These are phyloP conservation scores for Quercus lobata DNA, from an alignment of 331 rosid species.

Conservation along the genomic window DNA sequence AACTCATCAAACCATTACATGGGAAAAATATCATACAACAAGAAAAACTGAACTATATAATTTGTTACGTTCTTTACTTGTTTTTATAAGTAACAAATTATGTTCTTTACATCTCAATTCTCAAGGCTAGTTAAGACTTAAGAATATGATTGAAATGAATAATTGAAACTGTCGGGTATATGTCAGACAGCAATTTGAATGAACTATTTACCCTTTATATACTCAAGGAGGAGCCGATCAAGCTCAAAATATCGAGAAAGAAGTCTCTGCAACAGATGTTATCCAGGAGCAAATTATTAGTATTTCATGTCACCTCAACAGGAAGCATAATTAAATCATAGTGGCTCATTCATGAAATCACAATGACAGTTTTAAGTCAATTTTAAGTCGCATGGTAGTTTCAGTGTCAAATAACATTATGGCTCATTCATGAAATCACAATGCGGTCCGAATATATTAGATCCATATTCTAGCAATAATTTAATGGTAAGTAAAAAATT, in stretches of 20 bases:
- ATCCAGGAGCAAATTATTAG: slow-evolving; percentile 1
- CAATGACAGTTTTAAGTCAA: not conserved
- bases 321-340: not conserved
- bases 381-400: not conserved
- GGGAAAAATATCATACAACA: not conserved
- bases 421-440: not conserved
- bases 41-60: not conserved
- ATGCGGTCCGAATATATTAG: not conserved
- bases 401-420: not conserved
- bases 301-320: not conserved
- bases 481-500: not conserved
- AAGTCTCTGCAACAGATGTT: slow-evolving; percentile 59
- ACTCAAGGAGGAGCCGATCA: slow-evolving; percentile 80
- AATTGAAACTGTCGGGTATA: not conserved
- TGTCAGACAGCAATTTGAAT: not conserved
- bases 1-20: not conserved
- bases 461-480: not conserved
- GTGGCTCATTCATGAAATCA: not conserved
- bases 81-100: no score
- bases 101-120: not conserved
- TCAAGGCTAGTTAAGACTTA: not conserved
- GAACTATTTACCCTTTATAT: slow-evolving; percentile 60
- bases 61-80: not conserved
- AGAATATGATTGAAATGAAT: not conserved
- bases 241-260: slow-evolving; percentile 77